Conservation (phyloP, 257 asterid genomes). For the Plectranthus barbatus region DNA sequence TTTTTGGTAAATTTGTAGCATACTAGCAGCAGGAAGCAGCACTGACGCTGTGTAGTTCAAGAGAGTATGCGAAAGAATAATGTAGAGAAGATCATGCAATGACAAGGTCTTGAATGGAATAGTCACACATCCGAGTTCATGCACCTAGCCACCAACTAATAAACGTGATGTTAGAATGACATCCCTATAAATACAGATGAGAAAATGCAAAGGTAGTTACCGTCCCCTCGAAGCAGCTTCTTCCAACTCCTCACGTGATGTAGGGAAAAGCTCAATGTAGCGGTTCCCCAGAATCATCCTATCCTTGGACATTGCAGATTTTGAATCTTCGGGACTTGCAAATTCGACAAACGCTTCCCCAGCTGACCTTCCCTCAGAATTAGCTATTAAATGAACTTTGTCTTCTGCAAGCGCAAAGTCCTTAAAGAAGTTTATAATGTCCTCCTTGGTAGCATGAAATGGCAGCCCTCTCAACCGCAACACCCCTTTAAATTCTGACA, state of each 20-base stretch:
- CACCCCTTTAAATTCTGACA: constrained; percentile 75
- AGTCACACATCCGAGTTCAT: not conserved
- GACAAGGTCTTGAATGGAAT: not conserved
- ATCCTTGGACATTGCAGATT: constrained; percentile 87
- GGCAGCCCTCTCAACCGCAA: constrained; percentile 92
- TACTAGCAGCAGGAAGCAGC: not conserved
- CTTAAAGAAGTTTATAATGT: constrained; percentile 62
- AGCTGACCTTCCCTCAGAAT: constrained; percentile 78
- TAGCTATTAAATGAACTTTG: constrained; percentile 57
- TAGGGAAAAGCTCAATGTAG: constrained; percentile 83
- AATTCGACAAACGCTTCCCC: constrained; percentile 97
- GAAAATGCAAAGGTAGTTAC: constrained; percentile 27
- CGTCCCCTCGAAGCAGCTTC: constrained; percentile 86
- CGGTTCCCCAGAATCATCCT: constrained; percentile 77
- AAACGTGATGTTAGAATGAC: not conserved
- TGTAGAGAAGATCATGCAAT: not conserved
- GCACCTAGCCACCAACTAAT: not conserved
- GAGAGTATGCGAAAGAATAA: not conserved
- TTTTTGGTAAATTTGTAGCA: not conserved
- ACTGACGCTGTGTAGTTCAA: not conserved
- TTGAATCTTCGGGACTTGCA: constrained; percentile 73
- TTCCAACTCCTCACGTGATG: constrained; percentile 81
- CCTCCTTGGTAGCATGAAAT: constrained; percentile 65
- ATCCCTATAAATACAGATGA: not conserved
- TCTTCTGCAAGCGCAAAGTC: constrained; percentile 68